Conservation (phyloP, 2,329 filamentous ascomycete species). For the Phyllosticta ampelicida region DNA sequence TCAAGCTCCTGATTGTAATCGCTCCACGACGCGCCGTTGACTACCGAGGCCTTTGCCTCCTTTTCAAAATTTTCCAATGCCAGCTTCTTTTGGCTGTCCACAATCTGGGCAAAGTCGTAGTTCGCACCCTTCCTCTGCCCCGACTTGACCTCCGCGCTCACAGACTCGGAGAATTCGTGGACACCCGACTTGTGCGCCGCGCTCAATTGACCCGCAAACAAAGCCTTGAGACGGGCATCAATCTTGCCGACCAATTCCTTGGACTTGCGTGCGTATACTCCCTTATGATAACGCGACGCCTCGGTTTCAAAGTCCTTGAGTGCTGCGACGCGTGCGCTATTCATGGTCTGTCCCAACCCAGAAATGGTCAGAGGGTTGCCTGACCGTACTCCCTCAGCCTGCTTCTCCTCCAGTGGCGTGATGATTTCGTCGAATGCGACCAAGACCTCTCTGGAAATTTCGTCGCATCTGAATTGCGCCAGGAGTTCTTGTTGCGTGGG, state of each 20-base stretch:
- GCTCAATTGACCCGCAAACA: slow-evolving; percentile 80
- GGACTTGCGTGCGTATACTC: slow-evolving; percentile 78
- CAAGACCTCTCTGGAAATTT: slow-evolving; percentile 85
- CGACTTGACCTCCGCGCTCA: slow-evolving; percentile 74
- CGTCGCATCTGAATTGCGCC: slow-evolving; percentile 94
- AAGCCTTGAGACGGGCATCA: slow-evolving; percentile 73
- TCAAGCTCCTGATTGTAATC: slow-evolving; percentile 70
- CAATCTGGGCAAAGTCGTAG: slow-evolving; percentile 95
- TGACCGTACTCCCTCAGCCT: slow-evolving; percentile 60
- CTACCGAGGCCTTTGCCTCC: slow-evolving; percentile 62
- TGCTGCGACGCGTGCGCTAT: slow-evolving; percentile 57
- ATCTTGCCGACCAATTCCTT: slow-evolving; percentile 78
- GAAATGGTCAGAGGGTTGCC: slow-evolving; percentile 64
- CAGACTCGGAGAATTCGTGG: slow-evolving; percentile 72
- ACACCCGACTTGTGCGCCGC: slow-evolving; percentile 87
- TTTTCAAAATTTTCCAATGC: slow-evolving; percentile 64
- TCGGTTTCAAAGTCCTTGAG: slow-evolving; percentile 80
- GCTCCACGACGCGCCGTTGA: slow-evolving; percentile 77
- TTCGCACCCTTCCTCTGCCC: slow-evolving; percentile 83
- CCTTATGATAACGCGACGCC: slow-evolving; percentile 93
- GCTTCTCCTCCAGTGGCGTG: slow-evolving; percentile 72
- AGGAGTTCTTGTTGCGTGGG: slow-evolving; percentile 95
- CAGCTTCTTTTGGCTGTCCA: slow-evolving; percentile 67
- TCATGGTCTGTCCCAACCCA: slow-evolving; percentile 65
- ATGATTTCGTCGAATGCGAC: slow-evolving; percentile 75